These are phyloP conservation scores for Yamadazyma taylorii DNA, from an alignment of 1,139 yeast species.

Conservation along the genomic window DNA sequence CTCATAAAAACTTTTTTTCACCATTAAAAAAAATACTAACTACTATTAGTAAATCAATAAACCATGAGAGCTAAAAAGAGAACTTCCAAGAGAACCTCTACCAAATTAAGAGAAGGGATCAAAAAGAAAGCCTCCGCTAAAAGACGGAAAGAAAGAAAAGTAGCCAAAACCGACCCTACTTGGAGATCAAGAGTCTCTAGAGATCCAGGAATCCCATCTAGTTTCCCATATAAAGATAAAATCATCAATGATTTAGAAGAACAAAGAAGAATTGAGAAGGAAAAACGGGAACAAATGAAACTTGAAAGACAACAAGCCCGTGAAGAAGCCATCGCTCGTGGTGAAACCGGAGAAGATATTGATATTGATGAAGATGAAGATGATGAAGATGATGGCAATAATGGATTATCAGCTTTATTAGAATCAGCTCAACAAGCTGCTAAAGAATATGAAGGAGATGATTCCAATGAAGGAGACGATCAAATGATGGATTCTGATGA, in stretches of 20 bases:
- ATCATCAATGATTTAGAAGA: conserved; percentile 81
- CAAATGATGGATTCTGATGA: conserved; percentile 46
- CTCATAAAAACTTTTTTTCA: conserved; percentile 5
- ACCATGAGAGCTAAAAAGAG: conserved; percentile 64
- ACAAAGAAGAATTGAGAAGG: conserved; percentile 60
- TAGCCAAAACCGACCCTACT: conserved; percentile 83
- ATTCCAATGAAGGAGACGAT: conserved; percentile 46
- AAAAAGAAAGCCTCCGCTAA: conserved; percentile 95
- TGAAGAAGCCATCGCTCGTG: conserved; percentile 47
- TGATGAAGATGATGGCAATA: conserved; percentile 36
- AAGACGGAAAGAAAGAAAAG: conserved; percentile 77
- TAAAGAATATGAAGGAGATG: conserved; percentile 64
- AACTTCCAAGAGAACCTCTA: conserved; percentile 79
- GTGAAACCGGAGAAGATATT: conserved; percentile 38
- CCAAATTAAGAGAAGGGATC: conserved; percentile 94
- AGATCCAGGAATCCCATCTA: conserved; percentile 93
- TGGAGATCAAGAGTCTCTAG: conserved; percentile 85
- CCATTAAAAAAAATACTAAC: too few relatives aligned
- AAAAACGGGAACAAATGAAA: conserved; percentile 54
- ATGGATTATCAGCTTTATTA: conserved; percentile 79
- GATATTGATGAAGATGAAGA: conserved; percentile 41
- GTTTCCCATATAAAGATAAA: conserved; percentile 89
- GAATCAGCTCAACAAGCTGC: conserved; percentile 91
- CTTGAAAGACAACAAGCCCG: conserved; percentile 48
- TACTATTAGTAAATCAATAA: too few relatives aligned